Percentiles rank a stretch among this genome's conserved stretches.
Conservation (phyloP, 371 early-diverging fungal species). For the Mortierella sp. region DNA sequence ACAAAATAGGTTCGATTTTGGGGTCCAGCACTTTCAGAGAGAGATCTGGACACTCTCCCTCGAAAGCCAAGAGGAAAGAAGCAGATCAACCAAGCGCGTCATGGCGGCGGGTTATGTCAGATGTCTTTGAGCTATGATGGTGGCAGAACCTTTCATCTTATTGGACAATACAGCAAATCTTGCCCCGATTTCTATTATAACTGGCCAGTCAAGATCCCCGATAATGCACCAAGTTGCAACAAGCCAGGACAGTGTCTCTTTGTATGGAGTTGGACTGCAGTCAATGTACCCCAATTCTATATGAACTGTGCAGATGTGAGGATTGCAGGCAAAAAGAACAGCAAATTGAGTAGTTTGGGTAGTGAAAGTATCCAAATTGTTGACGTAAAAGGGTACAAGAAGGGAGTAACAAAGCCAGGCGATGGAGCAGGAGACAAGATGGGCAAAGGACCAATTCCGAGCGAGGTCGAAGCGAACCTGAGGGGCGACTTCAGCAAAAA, state of each 20-base stretch:
- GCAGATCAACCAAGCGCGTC: constrained; percentile 48
- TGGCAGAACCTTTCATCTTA: constrained; percentile 69
- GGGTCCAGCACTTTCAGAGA: constrained; percentile 26
- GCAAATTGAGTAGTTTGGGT: neutral
- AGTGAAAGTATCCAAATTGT: constrained; percentile 25
- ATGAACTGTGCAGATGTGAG: constrained; percentile 77
- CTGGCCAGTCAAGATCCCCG: constrained; percentile 67
- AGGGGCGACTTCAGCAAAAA: neutral
- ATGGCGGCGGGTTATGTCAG: constrained; percentile 77
- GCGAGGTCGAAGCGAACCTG: constrained; percentile 10
- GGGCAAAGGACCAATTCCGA: constrained; percentile 27
- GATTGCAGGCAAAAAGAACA: constrained; percentile 51
- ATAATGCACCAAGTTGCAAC: constrained; percentile 60
- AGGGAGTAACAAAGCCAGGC: constrained; percentile 8
- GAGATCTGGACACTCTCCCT: constrained; percentile 6
- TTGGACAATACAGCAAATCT: constrained; percentile 55
- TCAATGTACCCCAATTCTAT: constrained; percentile 77
- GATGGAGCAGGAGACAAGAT: constrained; percentile 27
- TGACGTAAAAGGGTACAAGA: constrained; percentile 7
- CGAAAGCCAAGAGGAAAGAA: neutral
- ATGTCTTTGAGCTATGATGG: constrained; percentile 73
- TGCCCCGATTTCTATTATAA: constrained; percentile 59
- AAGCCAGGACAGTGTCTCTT: constrained; percentile 57
- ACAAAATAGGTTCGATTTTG: constrained; percentile 40
- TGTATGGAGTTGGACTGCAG: constrained; percentile 78